phyloP scores from a whole-genome alignment of 1,284 basidiomycete genomes.

The Leccinum fallax region DNA sequence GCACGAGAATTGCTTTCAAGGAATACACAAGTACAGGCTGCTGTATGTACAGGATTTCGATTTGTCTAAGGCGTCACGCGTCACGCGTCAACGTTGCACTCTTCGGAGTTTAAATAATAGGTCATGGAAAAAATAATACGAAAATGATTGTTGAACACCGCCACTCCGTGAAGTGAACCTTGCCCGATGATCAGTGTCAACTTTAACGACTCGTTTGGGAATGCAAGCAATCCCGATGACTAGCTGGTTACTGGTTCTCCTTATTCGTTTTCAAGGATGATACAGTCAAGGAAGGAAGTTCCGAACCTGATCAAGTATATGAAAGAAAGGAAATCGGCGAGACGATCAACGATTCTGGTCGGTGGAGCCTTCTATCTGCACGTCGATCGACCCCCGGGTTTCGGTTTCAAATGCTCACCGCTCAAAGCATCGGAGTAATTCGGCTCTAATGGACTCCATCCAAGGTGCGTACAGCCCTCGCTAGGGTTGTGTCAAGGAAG shows the following conservation, averaged over 20 bases:
- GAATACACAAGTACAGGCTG: background rate
- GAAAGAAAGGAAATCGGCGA: background rate
- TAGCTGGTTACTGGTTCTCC: background rate
- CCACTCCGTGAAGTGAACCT: background rate
- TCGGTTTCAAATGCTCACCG: background rate
- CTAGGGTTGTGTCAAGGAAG: background rate
- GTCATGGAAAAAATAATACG: background rate
- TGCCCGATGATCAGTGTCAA: background rate
- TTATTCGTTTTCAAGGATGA: background rate
- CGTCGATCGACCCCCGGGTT: background rate
- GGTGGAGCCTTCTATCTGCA: background rate
- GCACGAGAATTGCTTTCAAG: background rate
- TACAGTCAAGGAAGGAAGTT: background rate
- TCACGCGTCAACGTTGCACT: no score
- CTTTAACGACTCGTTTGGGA: background rate
- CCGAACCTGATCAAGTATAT: conserved; percentile 2
- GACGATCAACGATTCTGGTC: background rate
- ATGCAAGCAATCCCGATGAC: background rate
- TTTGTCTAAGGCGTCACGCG: no score
- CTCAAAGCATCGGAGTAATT: background rate
- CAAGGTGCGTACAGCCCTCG: background rate
- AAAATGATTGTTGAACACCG: background rate
- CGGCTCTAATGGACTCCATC: background rate
- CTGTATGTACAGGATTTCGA: background rate
- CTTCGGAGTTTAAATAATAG: background rate